Conservation (phyloP, 2,329 filamentous ascomycete species). For the Hypoxylon sp. region DNA sequence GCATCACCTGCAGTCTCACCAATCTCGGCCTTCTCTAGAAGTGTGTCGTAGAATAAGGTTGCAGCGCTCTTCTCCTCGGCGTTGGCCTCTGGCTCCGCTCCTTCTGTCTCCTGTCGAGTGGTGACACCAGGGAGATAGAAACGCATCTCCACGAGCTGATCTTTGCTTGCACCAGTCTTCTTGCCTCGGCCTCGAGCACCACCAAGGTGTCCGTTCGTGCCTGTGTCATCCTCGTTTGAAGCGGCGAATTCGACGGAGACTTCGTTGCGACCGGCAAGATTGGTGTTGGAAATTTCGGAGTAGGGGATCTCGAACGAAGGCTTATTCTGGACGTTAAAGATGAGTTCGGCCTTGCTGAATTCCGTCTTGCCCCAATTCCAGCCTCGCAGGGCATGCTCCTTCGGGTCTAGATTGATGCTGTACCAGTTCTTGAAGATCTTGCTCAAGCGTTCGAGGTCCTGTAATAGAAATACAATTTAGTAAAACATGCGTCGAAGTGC, state of each 20-base stretch:
- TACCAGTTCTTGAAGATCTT: slow-evolving; percentile 99
- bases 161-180: slow-evolving; percentile 86
- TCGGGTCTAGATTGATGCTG: slow-evolving; percentile 88
- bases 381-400: slow-evolving; percentile 92
- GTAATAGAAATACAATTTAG: slow-evolving; percentile 8
- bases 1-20: slow-evolving; percentile 99
- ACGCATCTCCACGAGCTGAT: slow-evolving; percentile 97
- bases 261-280: slow-evolving; percentile 96
- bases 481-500: background rate
- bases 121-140: slow-evolving; percentile 97
- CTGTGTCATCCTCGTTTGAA: slow-evolving; percentile 73
- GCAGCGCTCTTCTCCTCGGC: slow-evolving; percentile 91
- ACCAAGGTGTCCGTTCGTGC: slow-evolving; percentile 76
- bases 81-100: slow-evolving; percentile 75
- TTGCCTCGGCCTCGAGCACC: slow-evolving; percentile 80
- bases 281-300: slow-evolving; percentile 97
- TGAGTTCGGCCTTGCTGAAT: slow-evolving; percentile 91
- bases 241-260: slow-evolving; percentile 93
- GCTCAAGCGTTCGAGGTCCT: slow-evolving; percentile 84
- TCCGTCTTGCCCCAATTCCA: slow-evolving; percentile 99
- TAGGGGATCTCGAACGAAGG: slow-evolving; percentile 97
- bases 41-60: slow-evolving; percentile 95
- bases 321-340: slow-evolving; percentile 96
- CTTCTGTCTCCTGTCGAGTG: slow-evolving; percentile 77
- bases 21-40: slow-evolving; percentile 99